These are phyloP conservation scores for Leccinum truebloodii DNA, from an alignment of 768 basidiomycete species.

Conservation along the genomic window DNA sequence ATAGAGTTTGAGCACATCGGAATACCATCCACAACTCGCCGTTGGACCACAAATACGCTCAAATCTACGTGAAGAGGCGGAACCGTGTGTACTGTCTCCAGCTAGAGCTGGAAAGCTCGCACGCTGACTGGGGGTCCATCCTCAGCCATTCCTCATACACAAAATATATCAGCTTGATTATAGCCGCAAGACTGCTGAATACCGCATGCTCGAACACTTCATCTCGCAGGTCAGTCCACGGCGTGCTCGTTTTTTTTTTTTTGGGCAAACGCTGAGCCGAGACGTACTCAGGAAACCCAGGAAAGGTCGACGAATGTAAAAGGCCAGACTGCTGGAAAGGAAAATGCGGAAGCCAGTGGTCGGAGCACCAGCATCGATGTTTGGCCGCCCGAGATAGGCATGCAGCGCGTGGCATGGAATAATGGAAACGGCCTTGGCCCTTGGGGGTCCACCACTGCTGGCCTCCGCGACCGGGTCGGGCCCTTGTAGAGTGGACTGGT, in stretches of 20 bases:
- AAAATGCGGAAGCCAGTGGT: slow-evolving; percentile 17
- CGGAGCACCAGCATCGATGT: slow-evolving; percentile 52
- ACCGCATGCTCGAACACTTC: slow-evolving; percentile 87
- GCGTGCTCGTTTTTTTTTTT: background rate
- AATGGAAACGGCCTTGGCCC: slow-evolving; percentile 67
- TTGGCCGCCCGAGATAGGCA: slow-evolving; percentile 78
- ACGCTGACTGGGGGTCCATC: background rate
- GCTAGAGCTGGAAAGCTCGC: background rate
- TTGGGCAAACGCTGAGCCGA: background rate
- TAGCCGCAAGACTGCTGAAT: slow-evolving; percentile 70
- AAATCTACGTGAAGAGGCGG: slow-evolving; percentile 70
- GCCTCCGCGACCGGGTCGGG: slow-evolving; percentile 85
- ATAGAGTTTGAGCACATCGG: slow-evolving; percentile 73
- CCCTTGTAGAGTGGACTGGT: slow-evolving; percentile 80
- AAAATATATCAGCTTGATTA: slow-evolving; percentile 88
- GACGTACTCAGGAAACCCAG: slow-evolving; percentile 45
- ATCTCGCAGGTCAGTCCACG: slow-evolving; percentile 58
- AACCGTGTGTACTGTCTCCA: slow-evolving; percentile 39
- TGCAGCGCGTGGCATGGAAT: slow-evolving; percentile 85
- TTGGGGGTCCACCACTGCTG: slow-evolving; percentile 58
- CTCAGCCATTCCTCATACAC: slow-evolving; percentile 73
- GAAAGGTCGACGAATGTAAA: slow-evolving; percentile 36
- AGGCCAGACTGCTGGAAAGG: slow-evolving; percentile 31
- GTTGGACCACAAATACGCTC: slow-evolving; percentile 72
- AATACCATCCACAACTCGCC: slow-evolving; percentile 86